Percentiles rank a stretch among this genome's conserved stretches.
phyloP scores from a whole-genome alignment of 1,284 basidiomycete genomes.

The Polyporus tsugae region DNA sequence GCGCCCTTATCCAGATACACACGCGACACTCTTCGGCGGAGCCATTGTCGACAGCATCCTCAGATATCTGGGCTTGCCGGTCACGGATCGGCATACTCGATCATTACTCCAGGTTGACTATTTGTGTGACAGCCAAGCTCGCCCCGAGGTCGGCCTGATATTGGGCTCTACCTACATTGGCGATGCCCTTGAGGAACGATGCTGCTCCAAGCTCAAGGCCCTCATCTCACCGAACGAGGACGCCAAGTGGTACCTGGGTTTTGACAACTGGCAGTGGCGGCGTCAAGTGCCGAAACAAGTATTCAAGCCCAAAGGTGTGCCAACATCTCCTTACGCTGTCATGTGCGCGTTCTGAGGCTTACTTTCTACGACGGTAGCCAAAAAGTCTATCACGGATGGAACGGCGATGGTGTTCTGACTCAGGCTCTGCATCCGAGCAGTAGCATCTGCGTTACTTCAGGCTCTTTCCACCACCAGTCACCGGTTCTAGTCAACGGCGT shows the following conservation, averaged over 20 bases:
- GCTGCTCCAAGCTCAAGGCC: conserved; percentile 6
- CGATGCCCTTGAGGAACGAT: background rate
- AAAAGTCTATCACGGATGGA: background rate
- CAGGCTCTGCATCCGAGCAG: too few relatives aligned
- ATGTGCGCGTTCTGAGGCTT: background rate
- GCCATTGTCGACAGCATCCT: background rate
- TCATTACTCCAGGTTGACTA: background rate
- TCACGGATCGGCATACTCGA: background rate
- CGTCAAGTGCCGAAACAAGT: background rate
- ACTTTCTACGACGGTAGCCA: background rate
- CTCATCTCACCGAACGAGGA: conserved; percentile 5
- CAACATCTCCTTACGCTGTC: background rate
- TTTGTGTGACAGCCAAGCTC: background rate
- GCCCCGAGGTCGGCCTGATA: background rate
- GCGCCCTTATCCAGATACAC: background rate
- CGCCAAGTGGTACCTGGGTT: background rate
- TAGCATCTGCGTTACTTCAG: too few relatives aligned
- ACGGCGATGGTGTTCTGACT: background rate
- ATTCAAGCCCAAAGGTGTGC: background rate
- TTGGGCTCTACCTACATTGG: background rate
- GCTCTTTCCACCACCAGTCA: too few relatives aligned
- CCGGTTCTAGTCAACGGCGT: too few relatives aligned
- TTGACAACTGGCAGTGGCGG: background rate
- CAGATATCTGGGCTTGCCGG: background rate
- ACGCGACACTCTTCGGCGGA: background rate